These are phyloP conservation scores for Phanerodontia chrysosporium DNA, from an alignment of 768 basidiomycete genomes.

Conservation along the genomic window DNA sequence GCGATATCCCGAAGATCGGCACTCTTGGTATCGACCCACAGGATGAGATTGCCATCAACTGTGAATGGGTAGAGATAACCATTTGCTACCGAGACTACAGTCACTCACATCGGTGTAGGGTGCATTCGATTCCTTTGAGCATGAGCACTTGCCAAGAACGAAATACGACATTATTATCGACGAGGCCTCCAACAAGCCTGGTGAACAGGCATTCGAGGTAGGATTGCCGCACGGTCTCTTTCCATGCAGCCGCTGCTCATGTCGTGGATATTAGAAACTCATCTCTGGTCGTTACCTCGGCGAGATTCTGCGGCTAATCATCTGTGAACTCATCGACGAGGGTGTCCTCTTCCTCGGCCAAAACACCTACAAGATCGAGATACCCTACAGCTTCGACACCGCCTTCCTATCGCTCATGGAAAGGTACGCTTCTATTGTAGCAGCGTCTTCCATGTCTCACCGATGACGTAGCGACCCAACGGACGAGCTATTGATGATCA, in stretches of 20 bases:
- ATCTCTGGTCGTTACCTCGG: slow-evolving; percentile 95
- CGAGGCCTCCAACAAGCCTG: slow-evolving; percentile 92
- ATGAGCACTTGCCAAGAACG: slow-evolving; percentile 91
- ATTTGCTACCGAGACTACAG: neutral
- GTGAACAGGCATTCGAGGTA: slow-evolving; percentile 91
- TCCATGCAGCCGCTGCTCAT: neutral
- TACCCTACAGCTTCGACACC: slow-evolving; percentile 89
- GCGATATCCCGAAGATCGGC: slow-evolving; percentile 81
- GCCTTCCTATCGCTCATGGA: slow-evolving; percentile 98
- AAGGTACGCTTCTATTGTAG: slow-evolving; percentile 49
- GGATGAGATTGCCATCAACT: slow-evolving; percentile 90
- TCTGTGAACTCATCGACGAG: slow-evolving; percentile 94
- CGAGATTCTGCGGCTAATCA: slow-evolving; percentile 91
- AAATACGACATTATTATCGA: slow-evolving; percentile 93
- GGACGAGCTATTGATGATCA: slow-evolving; percentile 93
- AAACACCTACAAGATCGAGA: slow-evolving; percentile 97
- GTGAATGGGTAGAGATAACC: slow-evolving; percentile 73
- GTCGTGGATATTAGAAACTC: slow-evolving; percentile 60
- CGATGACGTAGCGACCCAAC: slow-evolving; percentile 97
- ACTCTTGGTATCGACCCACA: slow-evolving; percentile 61
- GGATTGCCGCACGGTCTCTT: slow-evolving; percentile 8
- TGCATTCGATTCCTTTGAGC: slow-evolving; percentile 94
- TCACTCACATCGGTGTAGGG: slow-evolving; percentile 46
- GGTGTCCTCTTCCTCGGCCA: slow-evolving; percentile 97
- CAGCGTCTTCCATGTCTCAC: no score